Base-by-base conservation (phyloP, 352 stramenopile genomes). In the Phytophthora hibernalis region DNA sequence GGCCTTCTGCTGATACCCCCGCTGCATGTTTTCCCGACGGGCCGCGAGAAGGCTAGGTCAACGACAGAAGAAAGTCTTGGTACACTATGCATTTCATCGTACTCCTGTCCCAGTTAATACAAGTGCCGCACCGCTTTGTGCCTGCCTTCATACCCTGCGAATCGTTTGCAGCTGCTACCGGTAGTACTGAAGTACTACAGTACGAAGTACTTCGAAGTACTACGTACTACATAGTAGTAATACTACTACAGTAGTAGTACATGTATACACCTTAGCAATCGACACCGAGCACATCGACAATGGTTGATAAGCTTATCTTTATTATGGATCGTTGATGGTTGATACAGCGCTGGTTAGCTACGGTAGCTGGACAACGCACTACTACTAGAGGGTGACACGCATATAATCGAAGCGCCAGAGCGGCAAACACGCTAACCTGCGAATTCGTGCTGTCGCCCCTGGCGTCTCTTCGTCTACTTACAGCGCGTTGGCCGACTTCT, bases 401-500 rank as follows among this genome's bases (percentile, higher is more conserved):
- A 69, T 60, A 44, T 65, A 48, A 48, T 54, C 57, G 50, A 71
- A 68, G 57, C 58, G 42, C 53, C 58, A 9, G 42, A 43, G 43
- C 42, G 43, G 56, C 30, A 65, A 43, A 30, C 64, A 69, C 54
- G 55, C 50, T 76, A 61, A 54, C 30, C 35, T 64, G 42, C 42
- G 20, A 37, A 21, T 51, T 63, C 54, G 56, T 54, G 48, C n/a
- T 58, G 54, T 21, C 40, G 5, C 28, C 21, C 51, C 15, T 51
- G 51, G n/a, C 26, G 35, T 48, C 30, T 59, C 54, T 68, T 68
- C 58, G 38, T 77, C 73, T 79, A 79, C 70, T 74, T 74, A 74
- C 48, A 65, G 43, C 40, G 28, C 60, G 57, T 59, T 82, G 31
- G 30, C 64, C 16, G 80, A 76, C 69, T 91, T 91, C 59, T 92